Conservation (phyloP, 2,329 filamentous ascomycete genomes). For the Paraphaeosphaeria minitans region DNA sequence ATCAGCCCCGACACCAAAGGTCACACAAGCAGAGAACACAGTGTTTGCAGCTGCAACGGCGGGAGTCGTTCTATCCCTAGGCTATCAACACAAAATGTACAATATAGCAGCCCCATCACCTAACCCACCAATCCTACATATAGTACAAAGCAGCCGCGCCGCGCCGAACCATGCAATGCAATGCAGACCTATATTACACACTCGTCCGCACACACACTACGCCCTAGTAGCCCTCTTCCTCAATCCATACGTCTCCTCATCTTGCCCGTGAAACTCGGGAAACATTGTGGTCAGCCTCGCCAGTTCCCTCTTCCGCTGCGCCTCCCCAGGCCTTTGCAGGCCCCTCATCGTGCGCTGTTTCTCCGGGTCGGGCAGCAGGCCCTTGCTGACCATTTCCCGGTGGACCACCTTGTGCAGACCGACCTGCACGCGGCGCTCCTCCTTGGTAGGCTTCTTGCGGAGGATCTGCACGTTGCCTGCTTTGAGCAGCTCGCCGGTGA, state of each 20-base stretch:
- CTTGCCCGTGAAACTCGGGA: not conserved
- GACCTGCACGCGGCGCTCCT: constrained; percentile 72
- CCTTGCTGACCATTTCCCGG: constrained; percentile 38
- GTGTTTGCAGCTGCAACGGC: too few species aligned
- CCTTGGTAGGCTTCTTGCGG: constrained; percentile 67
- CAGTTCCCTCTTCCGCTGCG: not conserved
- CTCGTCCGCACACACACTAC: not conserved
- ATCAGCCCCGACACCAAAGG: too few species aligned
- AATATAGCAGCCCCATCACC: too few species aligned
- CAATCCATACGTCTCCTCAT: not conserved
- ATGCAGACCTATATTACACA: not conserved
- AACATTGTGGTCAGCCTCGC: not conserved
- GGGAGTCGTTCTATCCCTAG: too few species aligned
- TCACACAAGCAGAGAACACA: too few species aligned
- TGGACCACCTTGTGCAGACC: constrained; percentile 83
- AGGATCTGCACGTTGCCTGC: constrained; percentile 71
- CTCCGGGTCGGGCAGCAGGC: constrained; percentile 56
- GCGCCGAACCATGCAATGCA: not conserved
- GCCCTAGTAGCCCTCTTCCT: not conserved
- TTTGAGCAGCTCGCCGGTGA: constrained; percentile 33
- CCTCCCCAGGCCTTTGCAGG: not conserved
- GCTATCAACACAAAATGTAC: too few species aligned
- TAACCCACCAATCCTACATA: not conserved
- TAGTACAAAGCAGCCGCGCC: not conserved
- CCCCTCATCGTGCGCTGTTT: constrained; percentile 23